Conservation (phyloP, 768 basidiomycete genomes). For the Clitopilus hobsonii region DNA sequence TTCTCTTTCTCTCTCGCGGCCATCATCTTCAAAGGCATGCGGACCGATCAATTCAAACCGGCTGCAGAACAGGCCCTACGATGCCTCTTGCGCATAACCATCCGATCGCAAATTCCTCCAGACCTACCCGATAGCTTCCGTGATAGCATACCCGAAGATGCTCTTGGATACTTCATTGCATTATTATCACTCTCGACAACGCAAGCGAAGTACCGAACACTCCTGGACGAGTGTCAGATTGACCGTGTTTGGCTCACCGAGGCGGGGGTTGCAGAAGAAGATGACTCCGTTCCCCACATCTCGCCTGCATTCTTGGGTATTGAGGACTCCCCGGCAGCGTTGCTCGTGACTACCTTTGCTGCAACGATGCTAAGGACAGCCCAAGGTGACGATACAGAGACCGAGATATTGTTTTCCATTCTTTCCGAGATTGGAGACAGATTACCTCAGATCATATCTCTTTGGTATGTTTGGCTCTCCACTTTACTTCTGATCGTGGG, state of each 20-base stretch:
- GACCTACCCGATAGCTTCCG: slow-evolving; percentile 31
- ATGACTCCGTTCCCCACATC: slow-evolving; percentile 46
- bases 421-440: slow-evolving; percentile 64
- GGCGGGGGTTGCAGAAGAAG: slow-evolving; percentile 30
- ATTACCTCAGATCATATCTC: slow-evolving; percentile 68
- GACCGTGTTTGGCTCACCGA: slow-evolving; percentile 41
- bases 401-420: slow-evolving; percentile 72
- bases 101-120: slow-evolving; percentile 31
- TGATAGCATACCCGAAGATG: slow-evolving; percentile 49
- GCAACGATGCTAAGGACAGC: slow-evolving; percentile 71
- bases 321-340: slow-evolving; percentile 55
- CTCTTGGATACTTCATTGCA: slow-evolving; percentile 76
- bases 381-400: slow-evolving; percentile 78
- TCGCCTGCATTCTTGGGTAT: slow-evolving; percentile 58
- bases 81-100: slow-evolving; percentile 58
- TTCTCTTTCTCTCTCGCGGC: slow-evolving; percentile 83
- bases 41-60: slow-evolving; percentile 59
- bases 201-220: slow-evolving; percentile 45
- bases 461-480: slow-evolving; percentile 52
- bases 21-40: slow-evolving; percentile 83
- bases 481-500: slow-evolving; percentile 4
- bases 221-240: slow-evolving; percentile 62
- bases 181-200: slow-evolving; percentile 67
- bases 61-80: slow-evolving; percentile 59
- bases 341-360: slow-evolving; percentile 72